Conservation (phyloP, 345 rosid species). For the Lagerstroemia speciosa region DNA sequence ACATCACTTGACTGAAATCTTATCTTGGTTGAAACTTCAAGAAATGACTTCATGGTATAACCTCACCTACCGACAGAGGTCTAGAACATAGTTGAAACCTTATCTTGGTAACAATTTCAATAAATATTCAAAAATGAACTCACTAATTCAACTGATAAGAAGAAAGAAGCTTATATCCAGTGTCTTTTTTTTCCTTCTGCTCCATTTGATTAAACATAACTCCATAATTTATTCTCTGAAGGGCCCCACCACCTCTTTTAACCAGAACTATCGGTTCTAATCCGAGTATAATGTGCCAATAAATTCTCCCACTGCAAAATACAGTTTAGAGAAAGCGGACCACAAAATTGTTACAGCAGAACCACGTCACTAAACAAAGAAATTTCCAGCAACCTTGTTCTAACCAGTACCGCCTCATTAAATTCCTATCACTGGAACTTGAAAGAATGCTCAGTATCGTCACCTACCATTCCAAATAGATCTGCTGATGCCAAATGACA, state of each 20-base stretch:
- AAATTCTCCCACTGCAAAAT: background rate
- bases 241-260: background rate
- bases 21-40: background rate
- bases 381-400: background rate
- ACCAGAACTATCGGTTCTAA: background rate
- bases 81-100: too few relatives aligned
- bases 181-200: background rate
- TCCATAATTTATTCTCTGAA: background rate
- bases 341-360: background rate
- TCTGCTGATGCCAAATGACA: background rate
- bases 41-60: background rate
- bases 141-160: background rate
- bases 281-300: too few relatives aligned
- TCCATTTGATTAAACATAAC: background rate
- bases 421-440: background rate
- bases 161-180: background rate
- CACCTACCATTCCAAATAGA: slow-evolving; percentile 4
- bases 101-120: background rate
- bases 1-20: background rate
- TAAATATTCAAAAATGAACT: background rate
- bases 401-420: background rate
- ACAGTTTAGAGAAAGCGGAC: background rate
- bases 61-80: background rate
- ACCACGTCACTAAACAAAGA: background rate
- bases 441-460: background rate